Conservation (phyloP, 441 rosid species). For the Populus hybrid region DNA sequence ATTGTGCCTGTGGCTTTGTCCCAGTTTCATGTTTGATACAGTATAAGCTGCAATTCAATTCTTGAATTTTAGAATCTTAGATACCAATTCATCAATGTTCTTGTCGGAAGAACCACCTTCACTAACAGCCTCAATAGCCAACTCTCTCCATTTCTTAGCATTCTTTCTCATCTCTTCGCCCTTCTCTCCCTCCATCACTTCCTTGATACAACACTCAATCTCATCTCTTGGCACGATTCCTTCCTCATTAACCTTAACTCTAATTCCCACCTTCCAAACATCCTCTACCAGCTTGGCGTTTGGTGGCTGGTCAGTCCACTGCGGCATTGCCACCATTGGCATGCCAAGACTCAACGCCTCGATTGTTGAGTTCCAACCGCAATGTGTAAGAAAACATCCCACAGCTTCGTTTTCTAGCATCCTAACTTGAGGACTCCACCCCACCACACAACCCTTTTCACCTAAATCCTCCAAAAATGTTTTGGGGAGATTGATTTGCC, state of each 20-base stretch:
- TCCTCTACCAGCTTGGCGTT: constrained; percentile 52
- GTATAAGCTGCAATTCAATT: too few relatives aligned
- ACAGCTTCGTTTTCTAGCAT: constrained; percentile 39
- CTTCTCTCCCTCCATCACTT: constrained; percentile 44
- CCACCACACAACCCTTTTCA: constrained; percentile 41
- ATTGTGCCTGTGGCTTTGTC: too few relatives aligned
- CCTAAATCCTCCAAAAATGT: constrained; percentile 6
- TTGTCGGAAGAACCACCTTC: constrained; percentile 45
- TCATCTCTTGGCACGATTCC: constrained; percentile 48
- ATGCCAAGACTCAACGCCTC: constrained; percentile 53
- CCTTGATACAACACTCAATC: constrained; percentile 34
- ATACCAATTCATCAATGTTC: constrained; percentile 35
- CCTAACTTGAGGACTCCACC: constrained; percentile 55
- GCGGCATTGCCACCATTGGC: constrained; percentile 69
- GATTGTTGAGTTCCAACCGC: constrained; percentile 61
- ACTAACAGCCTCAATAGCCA: constrained; percentile 40
- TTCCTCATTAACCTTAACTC: constrained; percentile 35
- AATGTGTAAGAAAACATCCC: constrained; percentile 55
- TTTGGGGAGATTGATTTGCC: constrained; percentile 34
- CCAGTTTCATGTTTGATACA: too few relatives aligned
- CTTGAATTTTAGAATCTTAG: constrained; percentile 9
- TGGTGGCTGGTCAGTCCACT: constrained; percentile 52
- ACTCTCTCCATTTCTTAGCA: constrained; percentile 38
- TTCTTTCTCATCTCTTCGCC: constrained; percentile 35
- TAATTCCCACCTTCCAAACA: constrained; percentile 59